Conservation (phyloP, 1,284 basidiomycete genomes). For the Trichosporon inkin region DNA sequence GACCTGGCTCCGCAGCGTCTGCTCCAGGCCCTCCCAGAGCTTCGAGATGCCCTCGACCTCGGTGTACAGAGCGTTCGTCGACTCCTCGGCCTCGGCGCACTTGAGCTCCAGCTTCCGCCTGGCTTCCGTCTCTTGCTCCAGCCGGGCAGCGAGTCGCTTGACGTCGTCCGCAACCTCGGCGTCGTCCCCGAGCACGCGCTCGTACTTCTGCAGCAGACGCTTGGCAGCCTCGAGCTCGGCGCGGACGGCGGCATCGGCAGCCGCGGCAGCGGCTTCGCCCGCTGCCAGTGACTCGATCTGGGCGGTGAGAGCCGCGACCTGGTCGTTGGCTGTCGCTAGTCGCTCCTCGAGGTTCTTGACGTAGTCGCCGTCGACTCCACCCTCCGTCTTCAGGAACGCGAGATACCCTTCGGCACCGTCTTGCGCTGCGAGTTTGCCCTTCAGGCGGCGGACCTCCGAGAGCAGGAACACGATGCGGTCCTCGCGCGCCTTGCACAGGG, state of each 20-base stretch:
- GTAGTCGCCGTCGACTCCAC: constrained; percentile 59
- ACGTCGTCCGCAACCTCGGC: constrained; percentile 55
- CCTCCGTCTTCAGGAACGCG: constrained; percentile 62
- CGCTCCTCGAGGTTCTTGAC: constrained; percentile 61
- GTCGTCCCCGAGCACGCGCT: constrained; percentile 60
- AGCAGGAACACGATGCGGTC: constrained; percentile 70
- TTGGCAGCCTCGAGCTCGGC: constrained; percentile 39
- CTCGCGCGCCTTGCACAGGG: constrained; percentile 66
- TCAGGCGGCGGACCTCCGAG: constrained; percentile 71
- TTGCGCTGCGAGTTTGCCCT: constrained; percentile 70
- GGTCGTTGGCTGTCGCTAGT: constrained; percentile 51
- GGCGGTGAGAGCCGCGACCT: constrained; percentile 29
- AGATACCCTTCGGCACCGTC: constrained; percentile 69
- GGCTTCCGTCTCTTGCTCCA: constrained; percentile 64
- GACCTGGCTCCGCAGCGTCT: constrained; percentile 76
- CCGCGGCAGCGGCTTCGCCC: constrained; percentile 25
- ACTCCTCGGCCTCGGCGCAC: constrained; percentile 52
- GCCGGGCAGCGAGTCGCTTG: constrained; percentile 54
- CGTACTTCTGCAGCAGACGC: constrained; percentile 59
- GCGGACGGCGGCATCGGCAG: constrained; percentile 21
- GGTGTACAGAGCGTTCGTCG: constrained; percentile 69
- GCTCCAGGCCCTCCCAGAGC: constrained; percentile 82
- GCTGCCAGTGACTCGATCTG: constrained; percentile 17
- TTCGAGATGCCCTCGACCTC: constrained; percentile 83
- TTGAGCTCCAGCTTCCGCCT: constrained; percentile 56